Evolutionary conservation across 805 yeast species (phyloP), one percentile per base, ranked within the genome.

Genomic region (Torulaspora gathmanii): DNA sequence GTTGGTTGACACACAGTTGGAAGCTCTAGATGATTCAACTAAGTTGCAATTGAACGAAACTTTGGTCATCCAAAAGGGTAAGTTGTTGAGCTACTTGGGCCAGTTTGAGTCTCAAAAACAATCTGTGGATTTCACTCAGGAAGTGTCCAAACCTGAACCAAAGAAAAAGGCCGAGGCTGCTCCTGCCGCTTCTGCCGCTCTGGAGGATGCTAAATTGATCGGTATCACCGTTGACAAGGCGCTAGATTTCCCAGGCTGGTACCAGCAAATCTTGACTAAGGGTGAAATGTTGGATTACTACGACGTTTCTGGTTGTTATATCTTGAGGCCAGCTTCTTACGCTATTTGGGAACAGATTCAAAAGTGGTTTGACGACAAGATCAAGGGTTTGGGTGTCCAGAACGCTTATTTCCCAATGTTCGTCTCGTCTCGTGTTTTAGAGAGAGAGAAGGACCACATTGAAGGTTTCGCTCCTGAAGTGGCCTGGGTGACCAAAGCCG

Each of bases 391-490:
- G 57, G 99, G 97, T 54, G 99, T 95, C 49, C 80, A 83, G 61
- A 93, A 93, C 70, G 84, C 97, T 20, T 91, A 91, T 69, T 93
- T 93, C 85, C 99, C 99, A 53, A 87, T 93, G 97, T 93, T 93
- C 64, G 98, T 93, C 40, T 89, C 97, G 8, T 75, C 86, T 37
- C 79, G 82, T 57, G 99, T 95, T 17, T 75, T 93, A 60, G 98
- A 95, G 72, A 88, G 83, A 72, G 99, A 93, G 75, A 93, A 93
- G 71, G 99, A 93, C 65, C 99, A 93, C 67, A 80, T 93, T 58
- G 99, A 93, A 70, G 99, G 99, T 36, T 93, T 93, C 67, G 99
- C 99, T 37, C 99, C 99, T 20, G 99, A 93, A 71, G 99, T 93
- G 45, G 99, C 99, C 20, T 93, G 99, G 99, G 99, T 93, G 56